Conservation (phyloP, 257 asterid species). For the Euphrasia confusa region DNA sequence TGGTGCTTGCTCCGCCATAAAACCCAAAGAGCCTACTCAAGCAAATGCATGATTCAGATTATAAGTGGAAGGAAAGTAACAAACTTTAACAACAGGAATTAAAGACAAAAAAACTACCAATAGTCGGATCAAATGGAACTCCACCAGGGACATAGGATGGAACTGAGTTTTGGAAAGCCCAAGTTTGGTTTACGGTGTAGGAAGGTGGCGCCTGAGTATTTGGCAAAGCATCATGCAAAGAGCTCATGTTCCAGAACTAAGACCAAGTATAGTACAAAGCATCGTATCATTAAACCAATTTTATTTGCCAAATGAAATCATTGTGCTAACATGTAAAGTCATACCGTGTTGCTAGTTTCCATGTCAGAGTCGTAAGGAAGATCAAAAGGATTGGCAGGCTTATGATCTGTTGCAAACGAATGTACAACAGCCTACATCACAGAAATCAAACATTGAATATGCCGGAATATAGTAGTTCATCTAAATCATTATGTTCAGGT, state of each 20-base stretch:
- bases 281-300: conserved; percentile 8
- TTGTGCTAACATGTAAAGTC: conserved; percentile 8
- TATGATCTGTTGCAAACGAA: conserved; percentile 37
- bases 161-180: conserved; percentile 53
- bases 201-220: conserved; percentile 43
- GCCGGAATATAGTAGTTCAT: not conserved
- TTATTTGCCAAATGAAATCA: not conserved
- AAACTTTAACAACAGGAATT: conserved; percentile 11
- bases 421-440: conserved; percentile 46
- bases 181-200: conserved; percentile 43
- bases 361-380: conserved; percentile 54
- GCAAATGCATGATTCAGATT: conserved; percentile 18
- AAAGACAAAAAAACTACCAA: conserved; percentile 19
- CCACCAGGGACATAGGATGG: conserved; percentile 42
- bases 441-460: conserved; percentile 14
- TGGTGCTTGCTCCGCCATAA: conserved; percentile 53
- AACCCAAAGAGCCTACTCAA: conserved; percentile 54
- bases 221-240: conserved; percentile 73
- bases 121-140: conserved; percentile 33
- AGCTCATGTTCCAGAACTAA: conserved; percentile 75
- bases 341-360: conserved; percentile 55
- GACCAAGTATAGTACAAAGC: conserved; percentile 21
- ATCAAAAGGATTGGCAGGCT: conserved; percentile 78
- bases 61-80: conserved; percentile 2
- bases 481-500: conserved; percentile 17